These are phyloP conservation scores for Colletotrichum shisoi DNA, from an alignment of 2,329 filamentous ascomycete genomes.

Conservation along the genomic window DNA sequence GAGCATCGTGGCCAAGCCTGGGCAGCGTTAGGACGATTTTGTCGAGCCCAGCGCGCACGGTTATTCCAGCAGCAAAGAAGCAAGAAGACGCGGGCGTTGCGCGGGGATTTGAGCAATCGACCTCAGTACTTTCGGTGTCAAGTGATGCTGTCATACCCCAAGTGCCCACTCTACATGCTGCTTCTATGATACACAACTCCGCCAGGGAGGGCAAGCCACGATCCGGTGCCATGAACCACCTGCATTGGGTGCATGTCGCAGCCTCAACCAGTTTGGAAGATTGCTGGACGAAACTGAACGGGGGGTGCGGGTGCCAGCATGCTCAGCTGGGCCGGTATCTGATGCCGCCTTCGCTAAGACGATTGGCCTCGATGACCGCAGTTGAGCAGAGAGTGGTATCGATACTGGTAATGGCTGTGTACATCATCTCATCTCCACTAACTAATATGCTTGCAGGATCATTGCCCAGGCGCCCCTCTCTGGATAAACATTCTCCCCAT, in stretches of 20 bases:
- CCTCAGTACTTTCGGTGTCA: slow-evolving; percentile 2
- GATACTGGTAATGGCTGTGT: slow-evolving; percentile 1
- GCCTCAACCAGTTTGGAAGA: background rate
- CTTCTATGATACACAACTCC: slow-evolving; percentile 10
- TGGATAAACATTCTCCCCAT: slow-evolving; percentile 3
- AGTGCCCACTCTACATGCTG: slow-evolving; percentile 14
- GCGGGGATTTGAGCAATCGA: slow-evolving; percentile 2
- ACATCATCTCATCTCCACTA: slow-evolving; percentile 13
- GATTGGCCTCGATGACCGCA: slow-evolving; percentile 26
- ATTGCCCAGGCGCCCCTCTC: background rate
- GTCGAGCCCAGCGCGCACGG: slow-evolving; percentile 9
- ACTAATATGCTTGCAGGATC: background rate
- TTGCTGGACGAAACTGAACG: background rate
- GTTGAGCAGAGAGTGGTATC: background rate
- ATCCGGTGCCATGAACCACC: slow-evolving; percentile 1
- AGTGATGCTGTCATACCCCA: slow-evolving; percentile 10
- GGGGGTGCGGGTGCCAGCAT: slow-evolving; percentile 22
- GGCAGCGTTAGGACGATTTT: slow-evolving; percentile 9
- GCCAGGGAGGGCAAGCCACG: slow-evolving; percentile 20
- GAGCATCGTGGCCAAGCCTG: slow-evolving; percentile 10
- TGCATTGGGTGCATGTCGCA: background rate
- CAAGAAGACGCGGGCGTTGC: slow-evolving; percentile 16
- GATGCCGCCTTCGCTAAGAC: slow-evolving; percentile 2
- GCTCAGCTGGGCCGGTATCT: slow-evolving; percentile 17
- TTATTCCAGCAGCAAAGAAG: background rate